These are phyloP conservation scores for Cryptosporidium ryanae DNA, from an alignment of 169 alveolate genomes.

Conservation along the genomic window DNA sequence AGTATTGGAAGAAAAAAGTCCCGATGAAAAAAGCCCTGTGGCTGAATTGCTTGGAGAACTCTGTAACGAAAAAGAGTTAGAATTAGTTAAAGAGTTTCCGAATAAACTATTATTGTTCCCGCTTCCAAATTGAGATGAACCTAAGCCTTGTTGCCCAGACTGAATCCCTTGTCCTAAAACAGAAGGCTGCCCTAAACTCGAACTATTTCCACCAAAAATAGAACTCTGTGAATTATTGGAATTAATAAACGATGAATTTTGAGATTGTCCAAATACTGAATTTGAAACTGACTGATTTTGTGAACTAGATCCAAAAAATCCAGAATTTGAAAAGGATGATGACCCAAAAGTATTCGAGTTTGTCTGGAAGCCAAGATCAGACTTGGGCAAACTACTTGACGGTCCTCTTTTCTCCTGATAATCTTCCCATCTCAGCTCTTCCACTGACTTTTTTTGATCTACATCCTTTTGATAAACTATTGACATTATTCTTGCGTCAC, in stretches of 20 bases:
- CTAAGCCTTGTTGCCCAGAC: background rate
- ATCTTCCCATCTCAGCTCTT: constrained; percentile 73
- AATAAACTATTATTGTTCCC: background rate
- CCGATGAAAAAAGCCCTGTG: constrained; percentile 45
- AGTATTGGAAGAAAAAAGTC: constrained; percentile 28
- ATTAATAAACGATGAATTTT: constrained; percentile 1
- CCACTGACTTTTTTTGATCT: constrained; percentile 73
- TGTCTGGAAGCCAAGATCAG: background rate
- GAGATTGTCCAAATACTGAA: constrained; percentile 63
- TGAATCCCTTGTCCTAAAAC: constrained; percentile 22
- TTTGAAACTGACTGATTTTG: constrained; percentile 18
- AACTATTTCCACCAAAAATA: background rate
- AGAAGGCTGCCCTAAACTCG: constrained; percentile 31
- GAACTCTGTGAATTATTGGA: constrained; percentile 1
- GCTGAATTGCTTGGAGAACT: constrained; percentile 16
- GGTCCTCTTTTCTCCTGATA: constrained; percentile 74
- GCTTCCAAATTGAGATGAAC: constrained; percentile 36
- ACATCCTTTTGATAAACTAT: constrained; percentile 62
- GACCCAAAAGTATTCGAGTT: constrained; percentile 8
- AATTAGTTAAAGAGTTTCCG: background rate
- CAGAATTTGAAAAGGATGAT: constrained; percentile 34
- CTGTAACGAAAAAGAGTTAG: constrained; percentile 21
- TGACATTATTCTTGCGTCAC: constrained; percentile 71
- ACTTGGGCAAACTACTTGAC: constrained; percentile 19
- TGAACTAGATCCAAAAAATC: constrained; percentile 25